These are phyloP conservation scores for Coemansia sp. DNA, from an alignment of 192 early-diverging fungal species.

Conservation along the genomic window DNA sequence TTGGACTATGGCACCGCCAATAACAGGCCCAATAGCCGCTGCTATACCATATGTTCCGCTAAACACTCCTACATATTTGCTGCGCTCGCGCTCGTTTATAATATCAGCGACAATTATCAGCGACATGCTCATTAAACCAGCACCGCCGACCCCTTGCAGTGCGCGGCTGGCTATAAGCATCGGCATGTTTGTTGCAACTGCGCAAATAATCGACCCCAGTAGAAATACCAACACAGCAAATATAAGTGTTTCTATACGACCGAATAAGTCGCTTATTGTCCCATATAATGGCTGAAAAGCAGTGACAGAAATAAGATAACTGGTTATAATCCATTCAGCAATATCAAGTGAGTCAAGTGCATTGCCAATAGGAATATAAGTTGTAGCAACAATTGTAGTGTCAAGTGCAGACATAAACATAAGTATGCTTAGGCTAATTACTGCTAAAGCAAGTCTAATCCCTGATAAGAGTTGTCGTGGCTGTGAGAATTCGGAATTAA, in stretches of 20 bases:
- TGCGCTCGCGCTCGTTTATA: slow-evolving; percentile 65
- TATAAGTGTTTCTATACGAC: slow-evolving; percentile 34
- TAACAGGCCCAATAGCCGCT: slow-evolving; percentile 63
- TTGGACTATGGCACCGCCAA: slow-evolving; percentile 71
- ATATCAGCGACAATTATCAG: slow-evolving; percentile 75
- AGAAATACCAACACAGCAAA: slow-evolving; percentile 43
- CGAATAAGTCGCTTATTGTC: slow-evolving; percentile 72
- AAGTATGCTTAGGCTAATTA: slow-evolving; percentile 35
- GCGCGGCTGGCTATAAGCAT: slow-evolving; percentile 67
- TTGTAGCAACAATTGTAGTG: slow-evolving; percentile 77
- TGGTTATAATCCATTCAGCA: slow-evolving; percentile 79
- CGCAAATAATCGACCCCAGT: slow-evolving; percentile 46
- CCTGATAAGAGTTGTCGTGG: slow-evolving; percentile 29
- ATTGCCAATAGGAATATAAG: slow-evolving; percentile 65
- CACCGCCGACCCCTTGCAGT: slow-evolving; percentile 73
- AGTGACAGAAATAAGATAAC: slow-evolving; percentile 67
- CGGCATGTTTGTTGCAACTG: slow-evolving; percentile 30
- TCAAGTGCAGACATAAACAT: slow-evolving; percentile 32
- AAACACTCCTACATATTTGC: slow-evolving; percentile 66
- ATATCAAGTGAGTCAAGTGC: slow-evolving; percentile 65
- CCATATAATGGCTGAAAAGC: slow-evolving; percentile 79
- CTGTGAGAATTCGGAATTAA: neutral
- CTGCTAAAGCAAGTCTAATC: slow-evolving; percentile 27
- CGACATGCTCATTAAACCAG: slow-evolving; percentile 59
- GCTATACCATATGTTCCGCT: slow-evolving; percentile 58